Evolutionary conservation across 106 monocot species (phyloP), one percentile per base, ranked within the genome.

Genomic region (Gastrodia elata): DNA sequence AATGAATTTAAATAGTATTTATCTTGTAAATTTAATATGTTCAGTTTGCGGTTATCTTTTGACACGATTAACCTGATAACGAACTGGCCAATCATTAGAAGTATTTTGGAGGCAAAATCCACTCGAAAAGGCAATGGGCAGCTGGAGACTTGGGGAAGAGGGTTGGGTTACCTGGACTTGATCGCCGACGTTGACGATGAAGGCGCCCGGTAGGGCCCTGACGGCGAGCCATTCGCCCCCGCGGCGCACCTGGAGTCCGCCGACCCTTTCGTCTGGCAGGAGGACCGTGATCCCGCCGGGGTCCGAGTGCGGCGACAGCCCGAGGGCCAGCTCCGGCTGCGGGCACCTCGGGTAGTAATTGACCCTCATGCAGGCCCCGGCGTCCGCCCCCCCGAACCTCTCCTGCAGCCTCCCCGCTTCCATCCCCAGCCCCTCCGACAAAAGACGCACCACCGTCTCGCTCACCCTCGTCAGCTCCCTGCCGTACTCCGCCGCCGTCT

Each of bases 341-440:
- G 87, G 87, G 68, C 87, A 87, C 43, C 58, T 84, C 1, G 87
- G 87, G 71, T 84, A 87, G 38, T 72, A 84, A 48, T 84, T 84
- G 64, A 79, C 84, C 56, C 82, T 68, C 67, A 84, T 42, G 49
- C 77, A 76, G 6, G 25, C 83, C 1, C 77, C 77, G 16, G 37
- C 61, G 4, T 76, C 80, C 3, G 56, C 48, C 6, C 79, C 82
- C 2, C 84, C 87, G 28, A 84, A 87, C 14, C 75, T 57, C 15
- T 67, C 48, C 68, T 57, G 70, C 25, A 87, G 4, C 37, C 37
- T 35, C 0, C 18, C 65, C 8, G 11, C 33, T 18, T 79, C 82
- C 25, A 87, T 24, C 1, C 82, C 82, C 1, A 87, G 75, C 6
- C 81, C 74, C 32, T 71, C 14, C 0, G 87, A 78, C 73, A 87